Base-by-base conservation (phyloP, 257 asterid species). In the Rauvolfia tetraphylla region DNA sequence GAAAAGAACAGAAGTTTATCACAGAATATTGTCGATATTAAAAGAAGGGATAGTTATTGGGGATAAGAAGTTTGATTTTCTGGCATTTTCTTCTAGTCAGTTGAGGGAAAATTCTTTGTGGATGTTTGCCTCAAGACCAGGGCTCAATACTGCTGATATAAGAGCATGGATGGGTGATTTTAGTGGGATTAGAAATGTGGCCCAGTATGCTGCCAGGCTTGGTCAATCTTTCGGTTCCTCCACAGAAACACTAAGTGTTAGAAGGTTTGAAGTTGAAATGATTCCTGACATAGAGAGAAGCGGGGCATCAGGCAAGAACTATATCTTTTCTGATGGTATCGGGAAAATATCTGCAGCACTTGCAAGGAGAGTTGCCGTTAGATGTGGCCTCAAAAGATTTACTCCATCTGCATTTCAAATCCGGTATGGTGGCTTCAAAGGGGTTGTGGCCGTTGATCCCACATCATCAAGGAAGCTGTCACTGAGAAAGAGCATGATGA, bases 181-280 rank as follows among this genome's bases (percentile, higher is more conserved):
- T 81, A 78, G 80, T 7, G 34, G 78, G 57, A 94, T 94, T 68
- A 87, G 80, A 80, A 94, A 94, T 20, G 97, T 94, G 72, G 97
- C 97, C 1, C 92, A 93, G 75, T 92, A 92, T 82, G 95, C 98
- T n/a, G 97, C 98, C 0, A 87, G 98, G 82, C 97, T 94, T n/a
- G 98, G 97, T n/a, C 97, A 92, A 75, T 92, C 98, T 15, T 91
- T 93, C 48, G 87, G 97, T 79, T 93, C 98, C 36, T 92, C 98
- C 27, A 90, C 75, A 0, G 98, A 95, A 78, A 91, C 98, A 1
- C 78, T 88, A 5, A 88, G 79, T 68, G 96, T 92, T 62, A 48
- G 25, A 23, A 67, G 42, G 76, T 49, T 79, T 58, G 98, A 95
- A 82, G 61, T 87, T 74, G 85, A 88, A 62, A 48, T 46, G n/a